Percentiles rank a stretch among this genome's conserved stretches.
Conservation (phyloP, 148 eudicot species). For the Vaccinium darrowii region DNA sequence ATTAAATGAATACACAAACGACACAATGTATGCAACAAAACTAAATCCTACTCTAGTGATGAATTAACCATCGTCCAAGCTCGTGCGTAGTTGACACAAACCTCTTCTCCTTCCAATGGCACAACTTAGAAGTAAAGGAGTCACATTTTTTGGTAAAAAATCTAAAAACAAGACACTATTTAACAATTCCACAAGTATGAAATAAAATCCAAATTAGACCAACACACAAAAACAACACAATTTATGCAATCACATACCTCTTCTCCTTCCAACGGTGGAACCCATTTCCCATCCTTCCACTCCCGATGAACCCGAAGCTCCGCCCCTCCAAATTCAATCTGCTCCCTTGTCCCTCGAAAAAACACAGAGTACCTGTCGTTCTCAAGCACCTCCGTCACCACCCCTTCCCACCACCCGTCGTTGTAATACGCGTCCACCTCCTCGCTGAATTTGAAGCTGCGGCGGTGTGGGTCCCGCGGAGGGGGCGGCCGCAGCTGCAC, state of each 20-base stretch:
- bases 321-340: conserved; percentile 37
- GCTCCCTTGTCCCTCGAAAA: conserved; percentile 63
- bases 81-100: too few relatives aligned
- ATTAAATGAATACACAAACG: too few relatives aligned
- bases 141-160: neutral
- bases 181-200: neutral
- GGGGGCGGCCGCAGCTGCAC: conserved; percentile 75
- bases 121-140: neutral
- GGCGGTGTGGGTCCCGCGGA: conserved; percentile 35
- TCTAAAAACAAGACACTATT: neutral
- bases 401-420: conserved; percentile 98
- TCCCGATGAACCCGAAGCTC: conserved; percentile 75
- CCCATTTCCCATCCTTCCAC: conserved; percentile 68
- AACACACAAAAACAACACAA: neutral
- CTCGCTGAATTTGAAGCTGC: conserved; percentile 45
- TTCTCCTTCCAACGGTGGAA: conserved; percentile 55
- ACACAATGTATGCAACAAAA: too few relatives aligned
- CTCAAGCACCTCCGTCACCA: conserved; percentile 46
- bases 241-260: conserved; percentile 3
- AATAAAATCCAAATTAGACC: neutral
- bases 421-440: conserved; percentile 71
- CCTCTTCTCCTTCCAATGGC: too few relatives aligned
- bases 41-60: too few relatives aligned
- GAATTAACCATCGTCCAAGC: too few relatives aligned
- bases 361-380: conserved; percentile 46